These are phyloP conservation scores for Polytrichum formosum DNA, from an alignment of 225 moss, liverwort and hornwort genomes.

Conservation along the genomic window DNA sequence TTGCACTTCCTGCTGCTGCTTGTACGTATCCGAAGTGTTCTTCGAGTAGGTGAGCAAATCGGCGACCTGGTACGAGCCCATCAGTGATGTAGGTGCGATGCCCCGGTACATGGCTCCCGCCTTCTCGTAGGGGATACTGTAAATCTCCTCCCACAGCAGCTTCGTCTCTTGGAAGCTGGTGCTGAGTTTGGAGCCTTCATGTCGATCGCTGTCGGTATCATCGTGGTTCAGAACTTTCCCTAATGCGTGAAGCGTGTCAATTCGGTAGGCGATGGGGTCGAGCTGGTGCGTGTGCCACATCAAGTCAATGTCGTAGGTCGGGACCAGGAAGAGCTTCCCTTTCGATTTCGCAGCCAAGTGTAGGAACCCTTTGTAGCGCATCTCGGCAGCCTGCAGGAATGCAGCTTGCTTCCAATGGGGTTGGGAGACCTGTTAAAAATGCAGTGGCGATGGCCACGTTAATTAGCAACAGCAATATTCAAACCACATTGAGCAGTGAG, in stretches of 20 bases:
- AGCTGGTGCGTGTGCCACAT: constrained; percentile 61
- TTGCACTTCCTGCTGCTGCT: constrained; percentile 42
- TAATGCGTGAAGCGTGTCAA: constrained; percentile 33
- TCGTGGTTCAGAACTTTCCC: constrained; percentile 44
- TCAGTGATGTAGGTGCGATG: constrained; percentile 16
- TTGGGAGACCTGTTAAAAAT: constrained; percentile 30
- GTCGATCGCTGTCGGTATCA: constrained; percentile 29
- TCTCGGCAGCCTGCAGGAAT: constrained; percentile 42
- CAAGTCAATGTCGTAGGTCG: constrained; percentile 56
- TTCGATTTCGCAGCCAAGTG: constrained; percentile 34
- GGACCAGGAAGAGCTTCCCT: constrained; percentile 44
- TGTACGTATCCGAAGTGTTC: constrained; percentile 28
- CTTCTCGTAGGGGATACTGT: constrained; percentile 37
- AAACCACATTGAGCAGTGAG: no score
- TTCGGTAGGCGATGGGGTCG: constrained; percentile 41
- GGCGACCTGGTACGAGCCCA: neutral
- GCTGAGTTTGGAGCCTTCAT: constrained; percentile 34
- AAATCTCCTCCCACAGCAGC: constrained; percentile 40
- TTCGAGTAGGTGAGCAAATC: constrained; percentile 17
- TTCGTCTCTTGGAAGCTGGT: constrained; percentile 38
- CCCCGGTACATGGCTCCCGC: constrained; percentile 46
- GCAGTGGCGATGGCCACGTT: no score
- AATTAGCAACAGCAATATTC: no score
- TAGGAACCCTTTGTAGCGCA: constrained; percentile 56
- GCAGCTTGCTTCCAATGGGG: constrained; percentile 32